Evolutionary conservation across 1,284 basidiomycete species (phyloP), one percentile per base, ranked within the genome.

Genomic region (Trametes pubescens): DNA sequence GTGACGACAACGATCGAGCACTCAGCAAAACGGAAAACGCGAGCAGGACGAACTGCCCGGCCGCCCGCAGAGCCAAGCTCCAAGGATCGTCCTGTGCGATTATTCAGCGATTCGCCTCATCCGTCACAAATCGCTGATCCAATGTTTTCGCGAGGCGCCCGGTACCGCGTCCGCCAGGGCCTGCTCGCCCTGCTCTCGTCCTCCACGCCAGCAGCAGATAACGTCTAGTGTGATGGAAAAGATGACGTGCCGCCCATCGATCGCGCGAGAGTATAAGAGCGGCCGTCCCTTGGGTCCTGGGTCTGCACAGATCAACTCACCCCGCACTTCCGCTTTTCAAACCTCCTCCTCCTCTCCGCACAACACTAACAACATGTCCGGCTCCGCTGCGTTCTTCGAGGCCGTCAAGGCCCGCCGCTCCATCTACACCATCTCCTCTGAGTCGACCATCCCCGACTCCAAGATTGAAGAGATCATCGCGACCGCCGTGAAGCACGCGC

Each of bases 381-480:
- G 62, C 54, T 70, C 69, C 38, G 64, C 69, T 32, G 53, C 64
- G 2, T 71, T 71, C 68, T 65, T 72, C 64, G 71, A 72, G 61
- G 65, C 62, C 53, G 61, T 72, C 64, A 68, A 69, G 69, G 59
- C 40, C 56, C 71, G 71, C 51, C 71, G 71, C 66, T 62, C 71
- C 44, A 37, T 67, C 59, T 72, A 72, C 66, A 57, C 65, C 54
- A 64, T 72, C 62, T 55, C 66, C 53, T 61, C 66, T 51, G 69
- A 69, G 62, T 64, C 68, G 10, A 64, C 68, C 46, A 68, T 72
- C 62, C 56, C 71, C 53, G 71, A 72, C 58, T 62, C 55, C 57
- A 70, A 69, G 67, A 66, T 72, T 51, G 54, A 71, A 64, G 68
- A 72, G 65, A 72, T 72, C 56, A 48, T 72, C 64, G 51, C 66